These are phyloP conservation scores for Paramecium octaurelia DNA, from an alignment of 73 alveolate genomes.

Conservation along the genomic window DNA sequence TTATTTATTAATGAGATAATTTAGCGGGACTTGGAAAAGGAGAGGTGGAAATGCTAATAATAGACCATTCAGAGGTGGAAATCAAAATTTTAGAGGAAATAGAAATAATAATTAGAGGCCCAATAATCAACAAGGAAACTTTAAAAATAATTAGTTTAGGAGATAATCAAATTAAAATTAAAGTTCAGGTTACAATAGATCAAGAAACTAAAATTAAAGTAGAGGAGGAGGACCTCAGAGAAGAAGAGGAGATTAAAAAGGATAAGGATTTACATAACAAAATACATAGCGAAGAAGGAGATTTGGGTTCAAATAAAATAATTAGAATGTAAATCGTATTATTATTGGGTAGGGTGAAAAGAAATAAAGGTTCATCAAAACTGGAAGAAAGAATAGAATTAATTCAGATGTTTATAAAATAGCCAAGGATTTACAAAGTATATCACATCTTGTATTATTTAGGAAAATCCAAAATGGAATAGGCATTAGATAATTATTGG, in stretches of 20 bases:
- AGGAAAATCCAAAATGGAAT: neutral
- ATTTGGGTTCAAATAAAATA: neutral
- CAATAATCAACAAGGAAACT: neutral
- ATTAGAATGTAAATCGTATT: neutral
- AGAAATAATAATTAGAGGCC: neutral
- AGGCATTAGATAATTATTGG: neutral
- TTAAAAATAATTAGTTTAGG: neutral
- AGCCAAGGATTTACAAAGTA: neutral
- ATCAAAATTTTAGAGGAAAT: neutral
- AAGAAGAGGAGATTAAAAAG: neutral
- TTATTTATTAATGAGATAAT: neutral
- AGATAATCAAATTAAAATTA: neutral
- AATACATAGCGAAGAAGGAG: neutral
- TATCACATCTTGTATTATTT: neutral
- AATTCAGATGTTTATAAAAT: neutral
- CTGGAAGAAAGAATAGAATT: neutral
- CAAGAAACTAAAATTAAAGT: neutral
- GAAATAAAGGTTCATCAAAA: neutral
- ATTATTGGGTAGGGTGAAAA: neutral
- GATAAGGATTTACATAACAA: neutral
- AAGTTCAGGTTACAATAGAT: neutral
- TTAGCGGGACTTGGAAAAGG: slow-evolving; percentile 17
- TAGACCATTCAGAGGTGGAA: neutral
- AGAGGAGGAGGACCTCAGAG: neutral
- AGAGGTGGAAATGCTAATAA: neutral